phyloP scores from a whole-genome alignment of 108 stramenopile genomes.

The Fragilariopsis cylindrus region DNA sequence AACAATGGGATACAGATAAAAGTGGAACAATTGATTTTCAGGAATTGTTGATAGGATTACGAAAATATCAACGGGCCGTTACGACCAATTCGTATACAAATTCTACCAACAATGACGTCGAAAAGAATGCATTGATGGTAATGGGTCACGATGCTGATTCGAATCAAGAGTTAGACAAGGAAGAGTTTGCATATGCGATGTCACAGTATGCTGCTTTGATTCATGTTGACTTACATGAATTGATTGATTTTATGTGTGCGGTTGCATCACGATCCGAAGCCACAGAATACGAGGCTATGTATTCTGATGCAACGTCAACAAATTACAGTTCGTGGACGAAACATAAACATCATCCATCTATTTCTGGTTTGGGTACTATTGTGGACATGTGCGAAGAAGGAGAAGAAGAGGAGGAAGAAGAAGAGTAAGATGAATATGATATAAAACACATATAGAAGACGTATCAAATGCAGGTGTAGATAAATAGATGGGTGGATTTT shows the following conservation, averaged over 20 bases:
- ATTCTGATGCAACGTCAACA: slow-evolving; percentile 17
- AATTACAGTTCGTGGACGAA: neutral
- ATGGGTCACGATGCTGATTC: slow-evolving; percentile 43
- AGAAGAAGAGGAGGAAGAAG: slow-evolving; percentile 28
- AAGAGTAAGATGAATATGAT: neutral
- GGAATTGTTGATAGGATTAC: slow-evolving; percentile 40
- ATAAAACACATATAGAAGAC: neutral
- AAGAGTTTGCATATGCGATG: slow-evolving; percentile 47
- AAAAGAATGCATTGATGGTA: slow-evolving; percentile 34
- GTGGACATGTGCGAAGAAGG: slow-evolving; percentile 33
- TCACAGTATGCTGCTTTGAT: slow-evolving; percentile 40
- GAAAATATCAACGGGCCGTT: slow-evolving; percentile 34
- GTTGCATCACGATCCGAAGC: slow-evolving; percentile 24
- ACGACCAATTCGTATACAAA: slow-evolving; percentile 7
- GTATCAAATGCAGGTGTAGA: too few species aligned
- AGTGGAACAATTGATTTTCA: slow-evolving; percentile 47
- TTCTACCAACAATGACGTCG: slow-evolving; percentile 15
- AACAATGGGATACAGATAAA: slow-evolving; percentile 40
- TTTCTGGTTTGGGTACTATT: slow-evolving; percentile 27
- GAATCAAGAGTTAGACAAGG: slow-evolving; percentile 40
- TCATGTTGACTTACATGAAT: slow-evolving; percentile 30
- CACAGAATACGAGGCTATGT: slow-evolving; percentile 29
- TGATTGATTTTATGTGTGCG: slow-evolving; percentile 54
- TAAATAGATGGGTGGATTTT: too few species aligned
- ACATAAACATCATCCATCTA: neutral